Percentiles rank a stretch among this genome's conserved stretches.
phyloP scores from a whole-genome alignment of 805 yeast species.

The Cyberlindnera subsufficiens region DNA sequence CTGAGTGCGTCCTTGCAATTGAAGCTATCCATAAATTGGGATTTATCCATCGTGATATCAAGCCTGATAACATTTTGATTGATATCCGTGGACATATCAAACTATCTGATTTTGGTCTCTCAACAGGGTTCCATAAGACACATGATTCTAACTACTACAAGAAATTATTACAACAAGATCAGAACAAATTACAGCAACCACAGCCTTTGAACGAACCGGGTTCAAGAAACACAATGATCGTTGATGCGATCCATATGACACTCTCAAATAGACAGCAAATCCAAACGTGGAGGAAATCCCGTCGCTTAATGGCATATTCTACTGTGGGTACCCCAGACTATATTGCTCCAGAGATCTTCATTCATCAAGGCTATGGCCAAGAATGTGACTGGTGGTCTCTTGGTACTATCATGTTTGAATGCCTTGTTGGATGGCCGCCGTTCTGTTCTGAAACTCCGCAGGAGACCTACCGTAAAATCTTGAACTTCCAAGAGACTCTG shows the following conservation, averaged over 20 bases:
- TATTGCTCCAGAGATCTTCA: conserved; percentile 93
- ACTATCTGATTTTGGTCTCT: conserved; percentile 92
- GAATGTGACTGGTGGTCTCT: conserved; percentile 98
- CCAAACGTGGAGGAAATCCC: conserved; percentile 65
- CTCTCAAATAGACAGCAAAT: conserved; percentile 89
- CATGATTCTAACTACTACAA: conserved; percentile 93
- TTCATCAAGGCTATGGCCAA: conserved; percentile 85
- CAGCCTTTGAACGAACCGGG: conserved; percentile 25
- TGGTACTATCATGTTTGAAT: conserved; percentile 95
- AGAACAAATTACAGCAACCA: conserved; percentile 35
- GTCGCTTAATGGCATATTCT: conserved; percentile 85
- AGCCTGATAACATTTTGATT: conserved; percentile 91
- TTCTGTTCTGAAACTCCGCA: conserved; percentile 90
- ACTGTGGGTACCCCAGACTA: conserved; percentile 99
- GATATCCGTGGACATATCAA: conserved; percentile 87
- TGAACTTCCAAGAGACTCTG: conserved; percentile 84
- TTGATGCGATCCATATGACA: conserved; percentile 91
- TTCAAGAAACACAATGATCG: conserved; percentile 75
- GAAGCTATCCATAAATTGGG: conserved; percentile 93
- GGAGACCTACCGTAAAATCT: conserved; percentile 89
- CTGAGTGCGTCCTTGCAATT: conserved; percentile 95
- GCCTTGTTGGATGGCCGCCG: conserved; percentile 96
- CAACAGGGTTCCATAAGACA: conserved; percentile 91
- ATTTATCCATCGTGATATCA: conserved; percentile 94
- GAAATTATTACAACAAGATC: conserved; percentile 58